Evolutionary conservation across 768 basidiomycete genomes (phyloP).

Genomic region (Pulveroboletus sp.): DNA sequence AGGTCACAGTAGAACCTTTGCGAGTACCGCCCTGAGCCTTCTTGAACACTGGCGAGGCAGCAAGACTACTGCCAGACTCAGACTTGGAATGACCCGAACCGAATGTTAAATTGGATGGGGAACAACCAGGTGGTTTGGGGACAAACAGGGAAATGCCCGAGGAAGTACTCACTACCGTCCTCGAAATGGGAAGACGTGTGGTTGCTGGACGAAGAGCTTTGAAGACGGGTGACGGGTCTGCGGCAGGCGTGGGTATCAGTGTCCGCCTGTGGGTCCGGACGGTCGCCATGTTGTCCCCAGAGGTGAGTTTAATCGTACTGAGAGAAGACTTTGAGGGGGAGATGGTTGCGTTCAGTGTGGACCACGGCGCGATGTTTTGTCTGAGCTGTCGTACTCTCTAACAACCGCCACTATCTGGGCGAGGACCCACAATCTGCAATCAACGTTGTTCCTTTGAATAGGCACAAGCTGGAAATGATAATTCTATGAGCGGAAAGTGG

Average conservation of each 20-base stretch:
- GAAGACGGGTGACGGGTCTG: conserved; percentile 57
- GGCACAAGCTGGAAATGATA: too few relatives aligned
- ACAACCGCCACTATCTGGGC: too few relatives aligned
- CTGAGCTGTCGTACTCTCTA: too few relatives aligned
- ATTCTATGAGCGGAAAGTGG: too few relatives aligned
- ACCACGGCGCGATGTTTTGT: conserved; percentile 65
- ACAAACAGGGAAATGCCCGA: conserved; percentile 28
- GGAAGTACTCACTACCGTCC: conserved; percentile 23
- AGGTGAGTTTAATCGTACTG: conserved; percentile 13
- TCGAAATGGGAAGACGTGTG: conserved; percentile 20
- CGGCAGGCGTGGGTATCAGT: conserved; percentile 55
- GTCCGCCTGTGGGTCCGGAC: conserved; percentile 48
- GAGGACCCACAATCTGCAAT: too few relatives aligned
- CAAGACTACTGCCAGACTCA: conserved; percentile 18
- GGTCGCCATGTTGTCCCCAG: conserved; percentile 28
- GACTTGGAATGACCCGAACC: conserved; percentile 34
- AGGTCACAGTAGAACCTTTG: conserved; percentile 24
- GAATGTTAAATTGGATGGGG: conserved; percentile 37
- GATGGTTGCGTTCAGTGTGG: conserved; percentile 39
- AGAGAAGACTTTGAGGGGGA: conserved; percentile 37
- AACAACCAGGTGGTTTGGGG: conserved; percentile 12
- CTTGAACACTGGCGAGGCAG: conserved; percentile 36
- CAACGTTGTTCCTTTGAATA: too few relatives aligned
- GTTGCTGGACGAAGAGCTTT: conserved; percentile 54
- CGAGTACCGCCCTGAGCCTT: conserved; percentile 22